phyloP scores from a whole-genome alignment of 306 rosid species.

The Castanea mollissima region DNA sequence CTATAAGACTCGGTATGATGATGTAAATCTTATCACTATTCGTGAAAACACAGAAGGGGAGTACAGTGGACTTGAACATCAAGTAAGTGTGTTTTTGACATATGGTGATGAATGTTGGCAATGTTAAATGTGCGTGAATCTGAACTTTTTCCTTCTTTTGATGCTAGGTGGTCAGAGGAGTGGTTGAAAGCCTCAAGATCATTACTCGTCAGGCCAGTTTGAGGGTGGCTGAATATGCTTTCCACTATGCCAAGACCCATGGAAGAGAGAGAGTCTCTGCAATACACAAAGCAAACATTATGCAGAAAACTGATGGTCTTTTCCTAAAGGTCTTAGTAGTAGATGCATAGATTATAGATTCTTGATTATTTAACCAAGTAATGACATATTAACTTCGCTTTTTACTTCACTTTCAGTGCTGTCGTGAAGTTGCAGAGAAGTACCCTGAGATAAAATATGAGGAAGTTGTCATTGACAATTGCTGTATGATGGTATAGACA shows the following conservation, averaged over 20 bases:
- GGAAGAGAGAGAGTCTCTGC: slow-evolving; percentile 98
- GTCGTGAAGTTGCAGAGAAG: slow-evolving; percentile 98
- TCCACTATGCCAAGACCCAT: slow-evolving; percentile 89
- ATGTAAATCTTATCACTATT: slow-evolving; percentile 87
- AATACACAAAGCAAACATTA: slow-evolving; percentile 96
- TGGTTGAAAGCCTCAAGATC: slow-evolving; percentile 96
- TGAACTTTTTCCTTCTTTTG: slow-evolving; percentile 21
- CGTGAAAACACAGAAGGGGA: slow-evolving; percentile 99
- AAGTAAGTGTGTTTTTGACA: slow-evolving; percentile 49
- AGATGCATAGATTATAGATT: neutral
- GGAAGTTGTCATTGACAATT: slow-evolving; percentile 98
- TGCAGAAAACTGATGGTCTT: slow-evolving; percentile 99
- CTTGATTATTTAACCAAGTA: slow-evolving; percentile 1
- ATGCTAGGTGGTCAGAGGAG: slow-evolving; percentile 95
- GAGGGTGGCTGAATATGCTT: slow-evolving; percentile 99
- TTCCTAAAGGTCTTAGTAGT: slow-evolving; percentile 53
- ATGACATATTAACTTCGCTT: slow-evolving; percentile 10
- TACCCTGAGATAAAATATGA: slow-evolving; percentile 91
- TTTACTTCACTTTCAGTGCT: slow-evolving; percentile 59
- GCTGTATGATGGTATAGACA: slow-evolving; percentile 92
- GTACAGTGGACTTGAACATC: slow-evolving; percentile 99
- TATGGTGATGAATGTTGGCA: neutral
- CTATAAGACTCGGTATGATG: slow-evolving; percentile 87
- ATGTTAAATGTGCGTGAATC: slow-evolving; percentile 17
- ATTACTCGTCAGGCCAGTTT: slow-evolving; percentile 97